Conservation (phyloP, 257 asterid species). For the Ligustrum vulgare region DNA sequence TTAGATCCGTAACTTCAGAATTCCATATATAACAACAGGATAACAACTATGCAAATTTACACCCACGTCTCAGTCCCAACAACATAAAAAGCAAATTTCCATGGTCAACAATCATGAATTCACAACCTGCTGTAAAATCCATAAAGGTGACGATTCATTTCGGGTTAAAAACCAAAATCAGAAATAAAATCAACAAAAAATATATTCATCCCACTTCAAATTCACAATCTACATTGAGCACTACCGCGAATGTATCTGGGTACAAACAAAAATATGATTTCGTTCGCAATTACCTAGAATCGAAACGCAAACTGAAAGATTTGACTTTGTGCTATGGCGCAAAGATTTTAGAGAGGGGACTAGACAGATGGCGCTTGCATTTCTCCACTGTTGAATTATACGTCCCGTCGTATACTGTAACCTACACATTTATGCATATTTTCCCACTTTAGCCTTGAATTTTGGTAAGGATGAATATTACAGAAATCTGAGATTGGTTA, state of each 20-base stretch:
- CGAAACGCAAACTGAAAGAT: conserved; percentile 23
- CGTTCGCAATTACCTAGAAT: conserved; percentile 26
- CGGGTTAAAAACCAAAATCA: conserved; percentile 9
- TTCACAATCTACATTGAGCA: conserved; percentile 18
- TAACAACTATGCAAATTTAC: neutral
- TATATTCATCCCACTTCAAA: conserved; percentile 10
- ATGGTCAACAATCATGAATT: conserved; percentile 2
- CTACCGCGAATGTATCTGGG: neutral
- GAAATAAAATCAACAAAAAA: neutral
- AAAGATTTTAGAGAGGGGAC: conserved; percentile 20
- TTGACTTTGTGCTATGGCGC: conserved; percentile 28
- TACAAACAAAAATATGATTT: neutral
- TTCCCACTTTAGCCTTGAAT: conserved; percentile 31
- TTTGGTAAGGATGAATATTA: conserved; percentile 16
- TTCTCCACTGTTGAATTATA: neutral
- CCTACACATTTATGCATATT: conserved; percentile 23
- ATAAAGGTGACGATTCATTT: neutral
- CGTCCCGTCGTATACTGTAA: conserved; percentile 4
- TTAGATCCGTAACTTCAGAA: neutral
- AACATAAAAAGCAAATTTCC: neutral
- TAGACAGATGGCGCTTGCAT: conserved; percentile 3
- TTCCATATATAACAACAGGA: conserved; percentile 14
- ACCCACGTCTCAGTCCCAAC: neutral
- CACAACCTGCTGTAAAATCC: conserved; percentile 48
- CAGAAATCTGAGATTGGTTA: conserved; percentile 16